Evolutionary conservation across 805 yeast genomes (phyloP), one percentile per base, ranked within the genome.

Genomic region (Monosporozyma unispora): DNA sequence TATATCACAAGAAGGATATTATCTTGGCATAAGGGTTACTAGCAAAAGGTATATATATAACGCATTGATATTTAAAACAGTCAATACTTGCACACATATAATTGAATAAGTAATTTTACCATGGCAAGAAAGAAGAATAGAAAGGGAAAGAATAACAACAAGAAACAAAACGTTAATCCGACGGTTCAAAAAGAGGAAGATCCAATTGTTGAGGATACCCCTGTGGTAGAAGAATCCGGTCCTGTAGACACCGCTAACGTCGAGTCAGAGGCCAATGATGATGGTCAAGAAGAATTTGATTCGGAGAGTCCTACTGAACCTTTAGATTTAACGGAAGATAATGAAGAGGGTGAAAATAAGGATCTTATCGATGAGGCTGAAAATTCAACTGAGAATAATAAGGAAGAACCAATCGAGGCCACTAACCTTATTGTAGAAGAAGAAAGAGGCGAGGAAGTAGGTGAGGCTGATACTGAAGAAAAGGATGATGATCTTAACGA

Each of bases 81-180:
- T 7, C 9, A 35, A 35, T 7, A 8, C 7, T 18, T 8, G 4
- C 22, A 35, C 14, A 22, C 42, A 39, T 9, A 21, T 12, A 21
- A 16, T 21, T 16, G 4, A 39, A 27, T 3, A 19, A 39, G 42
- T 2, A 19, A 39, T 12, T 25, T 7, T 11, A 45, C n/a, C 9
- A 46, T 46, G 48, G 48, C 48, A 5, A 46, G 44, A 41, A 46
- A 46, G 21, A 28, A 40, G 28, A 46, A 46, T 14, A 46, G 44
- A 31, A 46, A 46, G 48, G 31, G 31, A 9, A 46, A 40, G 38
- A 45, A 37, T 28, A 44, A 44, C 21, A 29, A 44, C 18, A 38
- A 37, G 19, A 38, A 37, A 22, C 31, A 46, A 19, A 8, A 29
- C n/a, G 19, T 27, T 39, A 19, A 14, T 21, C 27, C 42, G 10